Percentiles rank a stretch among this genome's conserved stretches.
These are phyloP conservation scores for Dorcoceras hygrometricum DNA, from an alignment of 257 asterid genomes.

Conservation along the genomic window DNA sequence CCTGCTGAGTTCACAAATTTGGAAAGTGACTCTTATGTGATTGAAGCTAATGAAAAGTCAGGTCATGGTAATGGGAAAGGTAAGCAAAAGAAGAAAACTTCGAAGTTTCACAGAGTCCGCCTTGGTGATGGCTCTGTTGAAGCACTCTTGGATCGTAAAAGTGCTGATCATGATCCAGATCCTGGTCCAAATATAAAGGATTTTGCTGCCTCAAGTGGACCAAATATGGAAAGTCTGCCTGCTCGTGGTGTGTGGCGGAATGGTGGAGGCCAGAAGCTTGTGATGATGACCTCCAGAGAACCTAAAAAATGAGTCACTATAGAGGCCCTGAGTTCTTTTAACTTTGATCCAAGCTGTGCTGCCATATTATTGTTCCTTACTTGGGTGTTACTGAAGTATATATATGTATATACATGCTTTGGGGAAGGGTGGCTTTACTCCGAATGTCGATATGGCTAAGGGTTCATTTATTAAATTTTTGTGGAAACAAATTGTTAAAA, in stretches of 20 bases:
- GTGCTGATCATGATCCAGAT: slow-evolving; percentile 49
- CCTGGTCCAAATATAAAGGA: slow-evolving; percentile 39
- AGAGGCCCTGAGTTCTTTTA: slow-evolving; percentile 4
- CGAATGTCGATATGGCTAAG: not conserved
- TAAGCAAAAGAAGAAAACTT: slow-evolving; percentile 74
- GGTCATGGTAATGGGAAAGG: slow-evolving; percentile 52
- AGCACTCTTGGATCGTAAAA: slow-evolving; percentile 48
- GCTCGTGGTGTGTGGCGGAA: slow-evolving; percentile 79
- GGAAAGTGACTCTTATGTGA: slow-evolving; percentile 34
- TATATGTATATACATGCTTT: slow-evolving; percentile 14
- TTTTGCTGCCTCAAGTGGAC: slow-evolving; percentile 27
- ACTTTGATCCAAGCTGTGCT: slow-evolving; percentile 16
- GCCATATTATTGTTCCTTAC: slow-evolving; percentile 16
- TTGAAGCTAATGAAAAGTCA: slow-evolving; percentile 35
- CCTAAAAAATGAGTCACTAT: slow-evolving; percentile 36
- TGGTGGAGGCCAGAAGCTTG: slow-evolving; percentile 86
- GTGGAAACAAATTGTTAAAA: slow-evolving; percentile 5
- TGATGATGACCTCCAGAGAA: slow-evolving; percentile 40
- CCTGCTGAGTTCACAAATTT: slow-evolving; percentile 32
- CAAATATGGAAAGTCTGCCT: slow-evolving; percentile 43
- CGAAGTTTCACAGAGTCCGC: slow-evolving; percentile 78
- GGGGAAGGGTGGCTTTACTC: slow-evolving; percentile 1
- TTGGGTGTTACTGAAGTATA: slow-evolving; percentile 19
- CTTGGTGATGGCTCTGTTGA: slow-evolving; percentile 76
- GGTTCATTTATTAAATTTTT: not conserved